A percentile compares a stretch with the other conserved stretches of the same genome.
Conservation (phyloP, 257 asterid genomes). For the Schizonepeta tenuifolia region DNA sequence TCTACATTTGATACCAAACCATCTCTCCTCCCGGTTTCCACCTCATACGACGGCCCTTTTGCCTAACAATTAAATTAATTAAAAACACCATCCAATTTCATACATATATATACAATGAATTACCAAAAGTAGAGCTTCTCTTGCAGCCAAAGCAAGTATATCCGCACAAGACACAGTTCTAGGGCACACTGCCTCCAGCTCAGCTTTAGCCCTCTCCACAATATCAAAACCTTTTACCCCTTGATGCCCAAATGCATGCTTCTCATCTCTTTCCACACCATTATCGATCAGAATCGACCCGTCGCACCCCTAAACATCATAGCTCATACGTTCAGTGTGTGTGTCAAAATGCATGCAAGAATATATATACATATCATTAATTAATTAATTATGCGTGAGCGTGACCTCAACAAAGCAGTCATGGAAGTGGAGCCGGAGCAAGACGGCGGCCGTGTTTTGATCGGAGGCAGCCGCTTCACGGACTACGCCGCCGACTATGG, state of each 20-base stretch:
- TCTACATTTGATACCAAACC: slow-evolving; percentile 55
- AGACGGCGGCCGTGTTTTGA: slow-evolving; percentile 43
- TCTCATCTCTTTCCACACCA: slow-evolving; percentile 51
- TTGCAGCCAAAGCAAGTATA: slow-evolving; percentile 81
- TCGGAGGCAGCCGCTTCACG: slow-evolving; percentile 55
- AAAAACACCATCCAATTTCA: too few species aligned
- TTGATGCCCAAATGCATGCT: slow-evolving; percentile 71
- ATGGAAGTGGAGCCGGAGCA: slow-evolving; percentile 91
- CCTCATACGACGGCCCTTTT: slow-evolving; percentile 67
- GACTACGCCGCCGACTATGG: slow-evolving; percentile 56
- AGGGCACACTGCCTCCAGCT: slow-evolving; percentile 69
- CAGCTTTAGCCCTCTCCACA: slow-evolving; percentile 67
- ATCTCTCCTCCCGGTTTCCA: slow-evolving; percentile 79
- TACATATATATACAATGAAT: too few species aligned
- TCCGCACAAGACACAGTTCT: slow-evolving; percentile 79
- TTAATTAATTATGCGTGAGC: neutral
- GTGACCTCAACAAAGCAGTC: slow-evolving; percentile 81
- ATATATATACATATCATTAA: neutral
- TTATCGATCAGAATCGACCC: slow-evolving; percentile 73
- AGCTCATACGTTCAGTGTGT: neutral
- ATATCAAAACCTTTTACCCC: slow-evolving; percentile 74
- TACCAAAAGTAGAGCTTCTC: slow-evolving; percentile 79
- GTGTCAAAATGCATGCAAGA: neutral
- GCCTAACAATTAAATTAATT: slow-evolving; percentile 52
- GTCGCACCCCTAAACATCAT: slow-evolving; percentile 72